These are phyloP conservation scores for Acorus calamus DNA, from an alignment of 106 monocot species.

Conservation along the genomic window DNA sequence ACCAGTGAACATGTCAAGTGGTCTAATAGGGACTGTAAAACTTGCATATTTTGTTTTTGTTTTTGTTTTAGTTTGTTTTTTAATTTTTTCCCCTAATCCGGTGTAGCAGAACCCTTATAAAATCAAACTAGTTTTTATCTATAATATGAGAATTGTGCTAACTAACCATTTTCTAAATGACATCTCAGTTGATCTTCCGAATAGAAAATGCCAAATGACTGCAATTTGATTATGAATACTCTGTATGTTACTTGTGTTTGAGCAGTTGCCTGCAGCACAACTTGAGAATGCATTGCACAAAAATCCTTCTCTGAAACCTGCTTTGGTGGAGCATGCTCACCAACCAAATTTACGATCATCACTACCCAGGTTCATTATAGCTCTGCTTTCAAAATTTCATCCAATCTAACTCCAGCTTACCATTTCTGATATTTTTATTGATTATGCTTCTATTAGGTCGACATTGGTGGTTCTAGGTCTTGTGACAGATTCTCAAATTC, in stretches of 20 bases:
- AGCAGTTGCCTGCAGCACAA: constrained; percentile 80
- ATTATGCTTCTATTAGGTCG: constrained; percentile 35
- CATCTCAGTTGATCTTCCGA: no score
- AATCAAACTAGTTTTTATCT: neutral
- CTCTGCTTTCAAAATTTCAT: neutral
- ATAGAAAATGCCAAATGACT: no score
- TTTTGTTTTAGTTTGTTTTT: no score
- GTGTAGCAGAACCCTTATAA: neutral
- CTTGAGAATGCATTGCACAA: constrained; percentile 87
- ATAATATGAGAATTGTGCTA: neutral
- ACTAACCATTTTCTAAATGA: neutral
- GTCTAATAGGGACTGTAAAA: no score
- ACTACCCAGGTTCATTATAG: constrained; percentile 48
- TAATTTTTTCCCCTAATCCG: no score
- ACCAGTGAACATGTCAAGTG: no score
- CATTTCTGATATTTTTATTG: constrained; percentile 1
- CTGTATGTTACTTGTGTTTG: neutral
- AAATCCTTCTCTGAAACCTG: constrained; percentile 58
- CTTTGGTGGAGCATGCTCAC: constrained; percentile 62
- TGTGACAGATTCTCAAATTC: constrained; percentile 42
- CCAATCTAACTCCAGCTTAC: neutral
- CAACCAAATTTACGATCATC: constrained; percentile 63
- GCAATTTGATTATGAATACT: no score
- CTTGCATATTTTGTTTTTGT: no score
- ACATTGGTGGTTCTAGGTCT: constrained; percentile 75